Evolutionary conservation across 306 rosid genomes (phyloP).

Genomic region (Sesbania bispinosa): DNA sequence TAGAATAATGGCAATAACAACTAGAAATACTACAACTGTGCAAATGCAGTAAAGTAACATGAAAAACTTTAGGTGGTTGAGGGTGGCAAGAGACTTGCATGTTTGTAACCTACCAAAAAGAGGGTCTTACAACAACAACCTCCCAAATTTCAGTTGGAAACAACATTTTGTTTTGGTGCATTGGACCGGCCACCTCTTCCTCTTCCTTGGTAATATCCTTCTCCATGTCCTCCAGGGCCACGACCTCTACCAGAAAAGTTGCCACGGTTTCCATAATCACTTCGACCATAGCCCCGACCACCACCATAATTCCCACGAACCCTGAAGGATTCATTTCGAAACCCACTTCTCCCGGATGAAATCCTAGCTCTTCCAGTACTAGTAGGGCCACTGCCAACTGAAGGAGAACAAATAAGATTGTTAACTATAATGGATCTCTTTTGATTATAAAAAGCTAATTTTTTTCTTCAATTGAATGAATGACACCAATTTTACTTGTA

Average conservation of each 20-base stretch:
- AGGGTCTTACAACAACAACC: slow-evolving; percentile 14
- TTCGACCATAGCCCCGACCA: slow-evolving; percentile 39
- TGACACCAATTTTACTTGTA: neutral
- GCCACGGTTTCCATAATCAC: slow-evolving; percentile 44
- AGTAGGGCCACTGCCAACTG: slow-evolving; percentile 54
- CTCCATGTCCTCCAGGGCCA: slow-evolving; percentile 37
- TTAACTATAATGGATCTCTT: slow-evolving; percentile 16
- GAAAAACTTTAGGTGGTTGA: slow-evolving; percentile 13
- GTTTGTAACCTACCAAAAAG: slow-evolving; percentile 23
- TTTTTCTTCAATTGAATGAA: neutral
- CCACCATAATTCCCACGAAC: slow-evolving; percentile 48
- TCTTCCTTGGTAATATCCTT: slow-evolving; percentile 52
- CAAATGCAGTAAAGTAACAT: slow-evolving; percentile 34
- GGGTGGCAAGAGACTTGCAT: slow-evolving; percentile 22
- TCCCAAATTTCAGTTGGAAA: slow-evolving; percentile 22
- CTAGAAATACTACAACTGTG: slow-evolving; percentile 43
- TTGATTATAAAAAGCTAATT: neutral
- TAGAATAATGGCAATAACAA: slow-evolving; percentile 35
- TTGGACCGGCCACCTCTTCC: slow-evolving; percentile 50
- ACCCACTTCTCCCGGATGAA: slow-evolving; percentile 49
- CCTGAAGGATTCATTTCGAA: slow-evolving; percentile 54
- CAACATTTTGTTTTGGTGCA: slow-evolving; percentile 35
- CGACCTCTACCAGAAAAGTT: slow-evolving; percentile 48
- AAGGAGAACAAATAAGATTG: slow-evolving; percentile 10
- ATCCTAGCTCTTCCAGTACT: slow-evolving; percentile 45